phyloP scores from a whole-genome alignment of 192 early-diverging fungal species.

The Entomortierella beljakovae region DNA sequence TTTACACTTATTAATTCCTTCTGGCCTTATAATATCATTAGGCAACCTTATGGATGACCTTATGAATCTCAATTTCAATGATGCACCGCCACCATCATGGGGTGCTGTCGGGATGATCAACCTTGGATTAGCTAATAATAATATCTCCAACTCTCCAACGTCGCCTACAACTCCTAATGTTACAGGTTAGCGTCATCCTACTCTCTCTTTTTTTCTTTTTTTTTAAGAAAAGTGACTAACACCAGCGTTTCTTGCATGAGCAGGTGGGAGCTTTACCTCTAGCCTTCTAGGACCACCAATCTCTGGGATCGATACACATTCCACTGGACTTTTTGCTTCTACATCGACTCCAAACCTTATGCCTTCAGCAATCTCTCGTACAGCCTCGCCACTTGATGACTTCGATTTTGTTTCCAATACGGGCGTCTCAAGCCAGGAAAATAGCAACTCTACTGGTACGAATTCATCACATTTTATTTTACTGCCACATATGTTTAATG shows the following conservation, averaged over 20 bases:
- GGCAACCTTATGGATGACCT: constrained; percentile 56
- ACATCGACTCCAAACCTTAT: neutral
- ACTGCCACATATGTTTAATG: too few species aligned
- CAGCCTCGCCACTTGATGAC: constrained; percentile 19
- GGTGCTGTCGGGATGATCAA: constrained; percentile 47
- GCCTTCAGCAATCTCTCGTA: neutral
- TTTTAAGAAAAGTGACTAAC: neutral
- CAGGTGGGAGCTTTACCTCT: neutral
- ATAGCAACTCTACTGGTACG: neutral
- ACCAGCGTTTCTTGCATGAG: neutral
- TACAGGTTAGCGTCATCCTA: too few species aligned
- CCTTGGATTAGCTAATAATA: constrained; percentile 23
- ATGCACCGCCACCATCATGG: constrained; percentile 37
- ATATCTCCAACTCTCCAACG: neutral
- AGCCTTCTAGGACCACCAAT: neutral
- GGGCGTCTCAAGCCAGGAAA: neutral
- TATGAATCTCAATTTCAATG: constrained; percentile 49
- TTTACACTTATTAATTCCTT: too few species aligned
- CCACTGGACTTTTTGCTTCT: neutral
- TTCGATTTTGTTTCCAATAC: constrained; percentile 39
- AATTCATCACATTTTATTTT: neutral
- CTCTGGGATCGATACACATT: neutral
- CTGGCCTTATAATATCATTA: neutral
- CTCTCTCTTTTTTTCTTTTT: too few species aligned
- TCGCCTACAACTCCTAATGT: neutral